Conservation (phyloP, 768 basidiomycete genomes). For the Russula foetens region DNA sequence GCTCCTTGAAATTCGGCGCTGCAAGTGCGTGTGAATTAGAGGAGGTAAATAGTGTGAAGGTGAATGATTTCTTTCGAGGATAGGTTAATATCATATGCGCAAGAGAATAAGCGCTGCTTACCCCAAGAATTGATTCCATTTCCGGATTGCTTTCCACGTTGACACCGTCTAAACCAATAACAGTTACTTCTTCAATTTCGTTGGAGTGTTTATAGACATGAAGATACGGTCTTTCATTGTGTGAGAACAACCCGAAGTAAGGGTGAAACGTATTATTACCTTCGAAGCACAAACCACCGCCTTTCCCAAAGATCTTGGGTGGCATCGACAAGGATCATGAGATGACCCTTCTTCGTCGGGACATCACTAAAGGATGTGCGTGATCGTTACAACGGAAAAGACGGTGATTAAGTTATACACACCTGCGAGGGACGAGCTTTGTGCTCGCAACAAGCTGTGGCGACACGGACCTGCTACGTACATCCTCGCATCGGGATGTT, state of each 20-base stretch:
- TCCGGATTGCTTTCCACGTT: slow-evolving; percentile 81
- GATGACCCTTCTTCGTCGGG: slow-evolving; percentile 76
- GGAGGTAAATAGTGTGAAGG: slow-evolving; percentile 86
- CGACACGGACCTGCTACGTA: slow-evolving; percentile 38
- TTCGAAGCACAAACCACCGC: slow-evolving; percentile 79
- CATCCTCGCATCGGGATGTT: slow-evolving; percentile 28
- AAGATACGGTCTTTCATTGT: slow-evolving; percentile 72
- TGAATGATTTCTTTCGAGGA: slow-evolving; percentile 59
- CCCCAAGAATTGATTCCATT: slow-evolving; percentile 82
- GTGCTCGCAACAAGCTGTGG: slow-evolving; percentile 66
- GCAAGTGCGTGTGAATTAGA: slow-evolving; percentile 89
- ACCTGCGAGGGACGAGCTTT: slow-evolving; percentile 69
- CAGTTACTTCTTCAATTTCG: slow-evolving; percentile 74
- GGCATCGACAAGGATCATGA: slow-evolving; percentile 76
- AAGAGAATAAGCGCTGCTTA: slow-evolving; percentile 15
- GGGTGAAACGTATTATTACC: slow-evolving; percentile 36
- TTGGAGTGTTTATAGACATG: slow-evolving; percentile 79
- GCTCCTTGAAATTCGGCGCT: slow-evolving; percentile 73
- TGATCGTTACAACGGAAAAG: slow-evolving; percentile 7
- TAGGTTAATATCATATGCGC: neutral
- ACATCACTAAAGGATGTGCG: slow-evolving; percentile 47
- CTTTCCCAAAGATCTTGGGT: slow-evolving; percentile 73
- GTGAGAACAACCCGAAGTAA: neutral
- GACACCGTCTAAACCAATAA: slow-evolving; percentile 78
- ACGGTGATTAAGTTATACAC: slow-evolving; percentile 20